A percentile compares a stretch with the other conserved stretches of the same genome.
Evolutionary conservation across 2,329 filamentous ascomycete genomes (phyloP).

Genomic region (Pseudocercospora vitis): DNA sequence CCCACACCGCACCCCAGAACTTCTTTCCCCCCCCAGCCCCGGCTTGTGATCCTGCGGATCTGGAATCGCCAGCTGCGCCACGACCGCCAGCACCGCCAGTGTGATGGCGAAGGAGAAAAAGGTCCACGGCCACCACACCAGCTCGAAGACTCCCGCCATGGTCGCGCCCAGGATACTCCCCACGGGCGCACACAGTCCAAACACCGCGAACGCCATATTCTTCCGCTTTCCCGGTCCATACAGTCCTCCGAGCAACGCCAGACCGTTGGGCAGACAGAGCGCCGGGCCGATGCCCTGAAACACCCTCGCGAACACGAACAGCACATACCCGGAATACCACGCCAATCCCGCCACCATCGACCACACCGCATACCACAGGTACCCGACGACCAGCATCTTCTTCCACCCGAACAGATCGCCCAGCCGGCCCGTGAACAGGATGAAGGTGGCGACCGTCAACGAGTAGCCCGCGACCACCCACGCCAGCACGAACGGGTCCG

Average conservation of each 20-base stretch:
- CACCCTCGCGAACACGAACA: conserved; percentile 41
- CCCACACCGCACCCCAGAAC: conserved; percentile 20
- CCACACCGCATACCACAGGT: conserved; percentile 44
- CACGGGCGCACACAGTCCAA: conserved; percentile 38
- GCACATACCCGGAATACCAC: conserved; percentile 35
- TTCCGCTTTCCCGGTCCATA: conserved; percentile 39
- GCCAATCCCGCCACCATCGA: conserved; percentile 43
- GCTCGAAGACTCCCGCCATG: conserved; percentile 37
- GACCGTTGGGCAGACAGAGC: conserved; percentile 39
- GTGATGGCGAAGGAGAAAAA: conserved; percentile 29
- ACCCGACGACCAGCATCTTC: conserved; percentile 44
- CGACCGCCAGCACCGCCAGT: conserved; percentile 22
- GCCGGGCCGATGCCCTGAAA: conserved; percentile 44
- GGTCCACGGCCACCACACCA: conserved; percentile 36
- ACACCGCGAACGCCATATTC: conserved; percentile 42
- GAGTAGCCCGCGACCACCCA: conserved; percentile 49
- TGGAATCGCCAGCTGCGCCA: conserved; percentile 31
- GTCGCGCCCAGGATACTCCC: conserved; percentile 38
- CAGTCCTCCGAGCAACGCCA: conserved; percentile 38
- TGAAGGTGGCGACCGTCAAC: conserved; percentile 48
- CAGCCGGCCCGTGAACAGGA: conserved; percentile 46
- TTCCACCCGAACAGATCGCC: conserved; percentile 50
- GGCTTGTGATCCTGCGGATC: conserved; percentile 26
- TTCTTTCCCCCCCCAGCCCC: conserved; percentile 16
- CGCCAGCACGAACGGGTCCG: conserved; percentile 44